Evolutionary conservation across 2,329 filamentous ascomycete species (phyloP).

Genomic region (Raffaelea deltoideospora): DNA sequence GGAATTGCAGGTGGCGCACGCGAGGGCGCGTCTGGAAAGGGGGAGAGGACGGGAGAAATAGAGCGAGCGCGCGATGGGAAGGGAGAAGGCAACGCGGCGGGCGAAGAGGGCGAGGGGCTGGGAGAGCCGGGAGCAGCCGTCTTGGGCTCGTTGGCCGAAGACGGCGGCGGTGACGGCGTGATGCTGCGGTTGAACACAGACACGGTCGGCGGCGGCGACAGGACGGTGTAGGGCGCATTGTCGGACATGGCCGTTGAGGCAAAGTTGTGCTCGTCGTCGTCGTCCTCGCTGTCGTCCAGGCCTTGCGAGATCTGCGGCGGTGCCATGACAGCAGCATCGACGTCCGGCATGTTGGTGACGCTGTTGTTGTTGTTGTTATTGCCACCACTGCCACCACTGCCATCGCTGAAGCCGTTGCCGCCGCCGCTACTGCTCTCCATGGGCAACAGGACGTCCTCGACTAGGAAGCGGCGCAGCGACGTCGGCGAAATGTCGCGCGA

Average conservation of each 20-base stretch:
- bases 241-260: conserved; percentile 36
- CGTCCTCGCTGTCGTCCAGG: conserved; percentile 23
- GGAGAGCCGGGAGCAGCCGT: too few relatives aligned
- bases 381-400: too few relatives aligned
- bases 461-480: conserved; percentile 35
- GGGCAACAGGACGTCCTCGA: conserved; percentile 24
- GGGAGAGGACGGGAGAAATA: background rate
- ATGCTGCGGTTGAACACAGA: conserved; percentile 22
- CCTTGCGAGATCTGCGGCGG: too few relatives aligned
- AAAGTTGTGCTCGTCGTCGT: conserved; percentile 46
- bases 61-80: too few relatives aligned
- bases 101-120: too few relatives aligned
- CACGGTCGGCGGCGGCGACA: conserved; percentile 42
- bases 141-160: background rate
- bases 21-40: conserved; percentile 1
- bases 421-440: conserved; percentile 4
- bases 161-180: conserved; percentile 2
- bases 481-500: conserved; percentile 41
- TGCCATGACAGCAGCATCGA: too few relatives aligned
- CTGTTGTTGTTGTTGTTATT: too few relatives aligned
- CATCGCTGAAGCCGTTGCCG: conserved; percentile 13
- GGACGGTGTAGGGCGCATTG: conserved; percentile 25
- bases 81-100: too few relatives aligned
- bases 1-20: conserved; percentile 4
- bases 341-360: too few relatives aligned